A percentile compares a stretch with the other conserved stretches of the same genome.
These are phyloP conservation scores for Umbelopsis ramanniana DNA, from an alignment of 192 early-diverging fungal genomes.

Conservation along the genomic window DNA sequence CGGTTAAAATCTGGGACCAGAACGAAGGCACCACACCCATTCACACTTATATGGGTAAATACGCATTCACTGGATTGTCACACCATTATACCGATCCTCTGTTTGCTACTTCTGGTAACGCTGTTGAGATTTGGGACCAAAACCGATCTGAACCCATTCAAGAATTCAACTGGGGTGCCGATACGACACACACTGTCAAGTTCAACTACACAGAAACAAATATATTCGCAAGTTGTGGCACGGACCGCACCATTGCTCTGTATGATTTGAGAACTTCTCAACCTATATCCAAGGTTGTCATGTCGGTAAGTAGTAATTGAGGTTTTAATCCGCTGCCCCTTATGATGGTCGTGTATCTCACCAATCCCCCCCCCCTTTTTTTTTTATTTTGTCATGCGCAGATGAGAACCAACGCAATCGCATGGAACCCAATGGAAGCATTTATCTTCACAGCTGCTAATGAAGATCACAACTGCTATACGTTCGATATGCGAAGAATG, in stretches of 20 bases:
- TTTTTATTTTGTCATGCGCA: constrained; percentile 36
- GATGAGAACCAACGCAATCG: constrained; percentile 92
- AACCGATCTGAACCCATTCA: constrained; percentile 81
- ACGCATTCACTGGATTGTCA: constrained; percentile 83
- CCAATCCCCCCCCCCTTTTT: background rate
- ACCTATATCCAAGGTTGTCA: constrained; percentile 83
- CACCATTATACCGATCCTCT: constrained; percentile 84
- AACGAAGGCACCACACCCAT: constrained; percentile 57
- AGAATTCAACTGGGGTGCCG: constrained; percentile 89
- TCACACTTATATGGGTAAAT: constrained; percentile 78
- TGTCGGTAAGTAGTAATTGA: constrained; percentile 56
- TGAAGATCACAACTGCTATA: constrained; percentile 98
- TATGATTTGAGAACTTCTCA: constrained; percentile 92
- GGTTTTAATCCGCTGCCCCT: too few species aligned
- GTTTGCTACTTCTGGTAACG: constrained; percentile 89
- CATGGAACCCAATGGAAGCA: constrained; percentile 99
- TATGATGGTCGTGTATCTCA: background rate
- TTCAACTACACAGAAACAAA: constrained; percentile 98
- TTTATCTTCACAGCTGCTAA: constrained; percentile 94
- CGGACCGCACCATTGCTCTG: constrained; percentile 91
- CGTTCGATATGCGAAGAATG: constrained; percentile 98
- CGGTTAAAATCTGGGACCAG: constrained; percentile 91
- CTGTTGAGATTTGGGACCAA: constrained; percentile 96
- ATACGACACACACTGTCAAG: constrained; percentile 91
- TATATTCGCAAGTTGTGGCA: constrained; percentile 90